Conservation (phyloP, 2,329 filamentous ascomycete species). For the Pseudogymnoascus sp. region DNA sequence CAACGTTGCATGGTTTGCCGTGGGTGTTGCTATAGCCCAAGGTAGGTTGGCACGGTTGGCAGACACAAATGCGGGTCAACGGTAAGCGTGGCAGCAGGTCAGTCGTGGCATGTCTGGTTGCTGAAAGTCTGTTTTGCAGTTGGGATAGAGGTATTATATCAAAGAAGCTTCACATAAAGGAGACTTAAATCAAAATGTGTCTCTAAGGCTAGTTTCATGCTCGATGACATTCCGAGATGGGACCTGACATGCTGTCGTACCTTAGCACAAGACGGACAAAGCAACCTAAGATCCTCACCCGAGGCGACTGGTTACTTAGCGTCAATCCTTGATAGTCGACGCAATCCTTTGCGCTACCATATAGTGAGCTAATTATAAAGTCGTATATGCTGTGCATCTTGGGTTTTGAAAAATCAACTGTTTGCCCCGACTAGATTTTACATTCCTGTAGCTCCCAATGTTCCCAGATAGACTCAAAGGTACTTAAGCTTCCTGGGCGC, state of each 20-base stretch:
- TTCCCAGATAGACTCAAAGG: neutral
- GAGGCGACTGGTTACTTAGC: constrained; percentile 1
- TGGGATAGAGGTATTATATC: constrained; percentile 2
- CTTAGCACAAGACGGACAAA: constrained; percentile 6
- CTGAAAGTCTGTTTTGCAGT: neutral
- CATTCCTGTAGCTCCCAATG: neutral
- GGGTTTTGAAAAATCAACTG: neutral
- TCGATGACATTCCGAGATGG: constrained; percentile 7
- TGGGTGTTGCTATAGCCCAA: neutral
- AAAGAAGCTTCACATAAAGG: constrained; percentile 1
- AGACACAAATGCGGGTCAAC: constrained; percentile 10
- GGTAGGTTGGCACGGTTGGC: constrained; percentile 10
- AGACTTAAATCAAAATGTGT: constrained; percentile 3
- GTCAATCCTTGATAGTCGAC: neutral
- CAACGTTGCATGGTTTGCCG: constrained; percentile 8
- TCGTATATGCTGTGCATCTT: neutral
- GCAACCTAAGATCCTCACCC: constrained; percentile 8
- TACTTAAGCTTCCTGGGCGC: constrained; percentile 8
- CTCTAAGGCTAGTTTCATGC: constrained; percentile 4
- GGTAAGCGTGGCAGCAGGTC: neutral
- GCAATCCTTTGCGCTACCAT: neutral
- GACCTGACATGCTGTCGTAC: constrained; percentile 6
- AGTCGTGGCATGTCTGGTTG: neutral
- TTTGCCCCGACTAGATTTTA: neutral
- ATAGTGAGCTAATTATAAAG: neutral